Conservation (phyloP, 495 filamentous ascomycete genomes). For the Staphylotrichum tortipilum region DNA sequence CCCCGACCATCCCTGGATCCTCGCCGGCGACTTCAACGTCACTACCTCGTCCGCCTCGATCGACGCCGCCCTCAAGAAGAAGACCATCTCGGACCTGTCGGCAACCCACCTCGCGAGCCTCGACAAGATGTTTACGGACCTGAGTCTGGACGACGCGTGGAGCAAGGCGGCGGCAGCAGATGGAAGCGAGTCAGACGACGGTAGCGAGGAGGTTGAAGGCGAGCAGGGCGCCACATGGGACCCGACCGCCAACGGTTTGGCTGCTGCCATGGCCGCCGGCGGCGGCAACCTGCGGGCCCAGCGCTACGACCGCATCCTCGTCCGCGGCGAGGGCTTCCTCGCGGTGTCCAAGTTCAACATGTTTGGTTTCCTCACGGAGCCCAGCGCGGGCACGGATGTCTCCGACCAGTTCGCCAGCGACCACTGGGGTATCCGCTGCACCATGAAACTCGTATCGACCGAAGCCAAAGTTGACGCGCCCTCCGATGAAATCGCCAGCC, state of each 20-base stretch:
- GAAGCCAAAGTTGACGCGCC: neutral
- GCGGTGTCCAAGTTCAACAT: constrained; percentile 32
- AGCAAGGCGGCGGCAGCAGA: constrained; percentile 5
- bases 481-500: constrained; percentile 9
- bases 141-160: constrained; percentile 38
- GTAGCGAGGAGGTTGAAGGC: constrained; percentile 29
- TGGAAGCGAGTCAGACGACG: neutral
- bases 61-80: constrained; percentile 37
- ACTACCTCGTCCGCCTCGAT: constrained; percentile 43
- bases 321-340: constrained; percentile 32
- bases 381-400: neutral
- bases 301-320: constrained; percentile 49
- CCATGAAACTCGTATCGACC: constrained; percentile 22
- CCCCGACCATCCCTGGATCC: constrained; percentile 35
- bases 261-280: constrained; percentile 33
- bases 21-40: constrained; percentile 53
- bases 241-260: constrained; percentile 41
- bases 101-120: constrained; percentile 21
- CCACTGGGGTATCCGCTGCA: constrained; percentile 47
- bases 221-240: constrained; percentile 53
- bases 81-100: constrained; percentile 34
- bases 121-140: constrained; percentile 27
- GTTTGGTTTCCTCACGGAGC: constrained; percentile 37
- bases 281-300: constrained; percentile 43
- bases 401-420: constrained; percentile 38